These are phyloP conservation scores for Eragrostis curvula DNA, from an alignment of 176 grass and related monocot genomes.

Conservation along the genomic window DNA sequence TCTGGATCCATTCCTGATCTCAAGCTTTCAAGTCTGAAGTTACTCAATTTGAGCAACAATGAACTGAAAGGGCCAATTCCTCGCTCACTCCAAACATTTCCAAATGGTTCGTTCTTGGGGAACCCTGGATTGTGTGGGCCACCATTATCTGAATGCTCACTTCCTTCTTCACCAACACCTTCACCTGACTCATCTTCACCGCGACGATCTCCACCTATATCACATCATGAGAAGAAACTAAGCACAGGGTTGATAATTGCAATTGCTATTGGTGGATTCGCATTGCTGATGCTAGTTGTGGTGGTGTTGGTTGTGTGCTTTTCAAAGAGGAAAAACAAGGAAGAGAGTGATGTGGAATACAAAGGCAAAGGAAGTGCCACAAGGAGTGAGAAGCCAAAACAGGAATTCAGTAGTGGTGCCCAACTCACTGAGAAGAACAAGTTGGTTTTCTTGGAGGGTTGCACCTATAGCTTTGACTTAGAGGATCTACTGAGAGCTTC, in stretches of 20 bases:
- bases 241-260: conserved; percentile 78
- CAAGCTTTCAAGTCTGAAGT: conserved; percentile 58
- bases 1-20: conserved; percentile 83
- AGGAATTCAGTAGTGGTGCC: conserved; percentile 79
- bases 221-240: conserved; percentile 55
- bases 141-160: conserved; percentile 70
- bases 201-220: not conserved
- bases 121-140: conserved; percentile 81
- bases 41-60: conserved; percentile 87
- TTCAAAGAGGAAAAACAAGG: conserved; percentile 64
- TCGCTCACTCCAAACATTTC: conserved; percentile 64
- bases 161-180: conserved; percentile 57
- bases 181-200: conserved; percentile 44
- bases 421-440: conserved; percentile 89
- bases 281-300: conserved; percentile 61
- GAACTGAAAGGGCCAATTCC: conserved; percentile 76
- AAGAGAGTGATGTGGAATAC: conserved; percentile 41
- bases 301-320: conserved; percentile 65
- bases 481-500: conserved; percentile 95
- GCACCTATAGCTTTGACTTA: conserved; percentile 91
- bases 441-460: conserved; percentile 88
- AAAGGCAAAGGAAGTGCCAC: conserved; percentile 38
- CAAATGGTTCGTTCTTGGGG: conserved; percentile 62
- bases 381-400: conserved; percentile 73
- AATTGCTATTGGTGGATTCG: conserved; percentile 73